Evolutionary conservation across 495 filamentous ascomycete species (phyloP).

Genomic region (Aspergillus wentii): DNA sequence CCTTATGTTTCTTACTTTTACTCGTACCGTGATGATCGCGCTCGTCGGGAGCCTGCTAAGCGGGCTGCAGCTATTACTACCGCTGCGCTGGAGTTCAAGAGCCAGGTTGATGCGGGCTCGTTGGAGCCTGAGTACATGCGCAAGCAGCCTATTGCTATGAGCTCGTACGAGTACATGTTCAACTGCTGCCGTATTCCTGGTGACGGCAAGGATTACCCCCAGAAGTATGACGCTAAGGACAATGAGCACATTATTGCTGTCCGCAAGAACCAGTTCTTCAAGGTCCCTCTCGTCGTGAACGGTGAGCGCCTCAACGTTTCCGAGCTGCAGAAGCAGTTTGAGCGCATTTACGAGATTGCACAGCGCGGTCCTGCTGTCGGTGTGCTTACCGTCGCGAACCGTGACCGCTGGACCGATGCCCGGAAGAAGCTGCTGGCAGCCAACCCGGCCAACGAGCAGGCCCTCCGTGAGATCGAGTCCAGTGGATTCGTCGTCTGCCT

Average conservation of each 20-base stretch:
- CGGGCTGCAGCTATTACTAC: conserved; percentile 87
- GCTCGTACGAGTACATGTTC: conserved; percentile 98
- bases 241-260: conserved; percentile 84
- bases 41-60: conserved; percentile 82
- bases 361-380: conserved; percentile 70
- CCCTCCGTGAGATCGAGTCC: conserved; percentile 80
- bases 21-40: conserved; percentile 90
- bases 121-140: conserved; percentile 99
- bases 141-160: conserved; percentile 92
- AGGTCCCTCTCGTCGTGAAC: conserved; percentile 68
- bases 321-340: conserved; percentile 86
- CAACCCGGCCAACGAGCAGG: conserved; percentile 67
- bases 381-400: conserved; percentile 83
- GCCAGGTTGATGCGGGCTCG: conserved; percentile 73
- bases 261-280: conserved; percentile 96
- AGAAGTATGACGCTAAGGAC: conserved; percentile 69
- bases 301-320: conserved; percentile 78
- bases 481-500: conserved; percentile 90
- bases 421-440: conserved; percentile 71
- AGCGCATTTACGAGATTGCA: conserved; percentile 75
- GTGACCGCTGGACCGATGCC: conserved; percentile 87
- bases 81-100: conserved; percentile 87
- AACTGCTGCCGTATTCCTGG: conserved; percentile 86
- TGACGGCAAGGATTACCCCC: conserved; percentile 72
- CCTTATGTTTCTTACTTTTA: conserved; percentile 99